These are phyloP conservation scores for Davidsoniella neocaledoniae DNA, from an alignment of 2,329 filamentous ascomycete species.

Conservation along the genomic window DNA sequence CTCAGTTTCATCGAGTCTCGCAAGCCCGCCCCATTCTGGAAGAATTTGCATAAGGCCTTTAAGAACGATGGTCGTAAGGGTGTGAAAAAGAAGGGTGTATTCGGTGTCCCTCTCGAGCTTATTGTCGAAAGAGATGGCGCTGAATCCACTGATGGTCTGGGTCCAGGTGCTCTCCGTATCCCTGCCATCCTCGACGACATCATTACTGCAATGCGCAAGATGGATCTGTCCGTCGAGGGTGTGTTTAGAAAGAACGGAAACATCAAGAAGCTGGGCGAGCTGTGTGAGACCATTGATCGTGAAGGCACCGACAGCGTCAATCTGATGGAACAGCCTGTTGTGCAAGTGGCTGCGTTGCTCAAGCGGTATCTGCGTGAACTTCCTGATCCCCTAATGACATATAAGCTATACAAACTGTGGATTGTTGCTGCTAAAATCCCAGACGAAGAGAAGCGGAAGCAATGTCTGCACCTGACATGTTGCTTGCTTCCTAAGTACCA, in stretches of 20 bases:
- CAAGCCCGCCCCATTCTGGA: slow-evolving; percentile 86
- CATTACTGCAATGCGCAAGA: slow-evolving; percentile 87
- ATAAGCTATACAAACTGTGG: slow-evolving; percentile 86
- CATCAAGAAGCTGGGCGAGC: slow-evolving; percentile 79
- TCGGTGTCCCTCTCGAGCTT: slow-evolving; percentile 73
- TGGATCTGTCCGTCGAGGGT: slow-evolving; percentile 97
- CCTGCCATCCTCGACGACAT: slow-evolving; percentile 92
- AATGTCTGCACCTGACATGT: slow-evolving; percentile 77
- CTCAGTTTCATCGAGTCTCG: slow-evolving; percentile 83
- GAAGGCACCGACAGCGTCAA: slow-evolving; percentile 75
- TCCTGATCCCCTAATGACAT: slow-evolving; percentile 83
- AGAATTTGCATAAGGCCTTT: slow-evolving; percentile 92
- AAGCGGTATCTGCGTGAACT: slow-evolving; percentile 93
- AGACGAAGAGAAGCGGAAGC: slow-evolving; percentile 65
- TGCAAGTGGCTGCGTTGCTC: slow-evolving; percentile 81
- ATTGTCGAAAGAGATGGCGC: slow-evolving; percentile 88
- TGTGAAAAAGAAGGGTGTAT: slow-evolving; percentile 83
- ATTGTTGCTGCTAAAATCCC: slow-evolving; percentile 76
- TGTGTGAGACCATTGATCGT: slow-evolving; percentile 71
- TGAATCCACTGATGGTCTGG: slow-evolving; percentile 94
- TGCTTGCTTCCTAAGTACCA: slow-evolving; percentile 86
- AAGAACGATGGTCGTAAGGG: slow-evolving; percentile 66
- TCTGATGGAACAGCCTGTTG: slow-evolving; percentile 73
- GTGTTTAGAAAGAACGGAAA: slow-evolving; percentile 99
- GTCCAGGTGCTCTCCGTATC: slow-evolving; percentile 75